Evolutionary conservation across 352 stramenopile species (phyloP), one percentile per base, ranked within the genome.

Genomic region (Hyaloperonospora brassicae): DNA sequence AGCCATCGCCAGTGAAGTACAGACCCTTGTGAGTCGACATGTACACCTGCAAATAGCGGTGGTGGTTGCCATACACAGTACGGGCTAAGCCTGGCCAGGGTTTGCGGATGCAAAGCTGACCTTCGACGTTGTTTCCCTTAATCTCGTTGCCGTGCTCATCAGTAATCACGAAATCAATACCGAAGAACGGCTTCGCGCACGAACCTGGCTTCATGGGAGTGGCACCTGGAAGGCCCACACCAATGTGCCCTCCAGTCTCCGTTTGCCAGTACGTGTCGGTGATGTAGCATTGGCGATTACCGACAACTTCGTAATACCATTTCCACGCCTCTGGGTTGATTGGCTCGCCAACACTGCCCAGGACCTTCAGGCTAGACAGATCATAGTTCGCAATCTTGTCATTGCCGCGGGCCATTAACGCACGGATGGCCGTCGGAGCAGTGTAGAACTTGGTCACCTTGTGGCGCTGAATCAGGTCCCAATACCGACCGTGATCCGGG

Each of bases 231-330:
- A 98, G 67, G 49, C 96, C 96, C 0, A 95, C 93, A 27, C 97
- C 84, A 47, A 98, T 84, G 65, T 98, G 93, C 35, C 95, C 95
- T 31, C 95, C 96, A 6, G 95, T 98, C 73, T 98, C 96, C 2
- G 96, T 98, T 73, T 98, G 95, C 95, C 95, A 98, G 70, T 97
- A 98, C 34, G 95, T 98, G 67, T 98, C 96, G 0, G 97, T 89
- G 17, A 98, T 87, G 59, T 94, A 88, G 72, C 93, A 98, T 43
- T 87, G 68, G 11, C 64, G 74, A 25, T 88, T 73, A n/a, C 85
- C 85, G 35, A 98, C 87, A 12, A 96, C 72, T 62, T 97, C 82
- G 59, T 96, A 97, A 67, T 98, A 98, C 96, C 96, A 99, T 21
- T 89, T 80, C 95, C 95, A 98, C 2, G 76, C 78, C 68, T 98